A percentile compares a stretch with the other conserved stretches of the same genome.
Conservation (phyloP, 2,329 filamentous ascomycete genomes). For the Metarhizium guizhouense region DNA sequence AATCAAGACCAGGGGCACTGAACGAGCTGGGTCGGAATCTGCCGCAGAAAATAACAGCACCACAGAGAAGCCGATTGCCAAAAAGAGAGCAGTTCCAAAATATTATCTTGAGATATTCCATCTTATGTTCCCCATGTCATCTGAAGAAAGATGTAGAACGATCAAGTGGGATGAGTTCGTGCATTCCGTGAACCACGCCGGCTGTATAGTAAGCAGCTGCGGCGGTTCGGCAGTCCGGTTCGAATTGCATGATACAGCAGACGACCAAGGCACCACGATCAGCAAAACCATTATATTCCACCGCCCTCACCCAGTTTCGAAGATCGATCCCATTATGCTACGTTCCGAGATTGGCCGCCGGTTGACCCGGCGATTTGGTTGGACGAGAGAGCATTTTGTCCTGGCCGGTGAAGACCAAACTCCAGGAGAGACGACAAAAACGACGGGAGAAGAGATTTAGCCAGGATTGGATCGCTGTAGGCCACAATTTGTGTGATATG, state of each 20-base stretch:
- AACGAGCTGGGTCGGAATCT: too few species aligned
- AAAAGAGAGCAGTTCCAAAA: not conserved
- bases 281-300: slow-evolving; percentile 6
- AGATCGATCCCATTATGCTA: slow-evolving; percentile 6
- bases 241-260: not conserved
- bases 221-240: slow-evolving; percentile 5
- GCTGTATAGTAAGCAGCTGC: slow-evolving; percentile 1
- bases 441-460: too few species aligned
- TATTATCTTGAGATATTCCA: not conserved
- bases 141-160: not conserved
- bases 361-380: slow-evolving; percentile 6
- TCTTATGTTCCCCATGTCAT: slow-evolving; percentile 3
- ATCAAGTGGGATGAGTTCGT: slow-evolving; percentile 4
- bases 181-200: slow-evolving; percentile 6
- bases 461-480: too few species aligned
- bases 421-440: not conserved
- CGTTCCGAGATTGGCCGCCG: slow-evolving; percentile 3
- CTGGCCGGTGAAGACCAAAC: not conserved
- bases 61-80: too few species aligned
- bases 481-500: too few species aligned
- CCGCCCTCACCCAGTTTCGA: slow-evolving; percentile 3
- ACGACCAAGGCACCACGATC: not conserved
- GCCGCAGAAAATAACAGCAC: too few species aligned
- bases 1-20: not conserved
- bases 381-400: not conserved